Evolutionary conservation across 2,329 filamentous ascomycete species (phyloP), one percentile per base, ranked within the genome.

Genomic region (Sporothrix curviconia): DNA sequence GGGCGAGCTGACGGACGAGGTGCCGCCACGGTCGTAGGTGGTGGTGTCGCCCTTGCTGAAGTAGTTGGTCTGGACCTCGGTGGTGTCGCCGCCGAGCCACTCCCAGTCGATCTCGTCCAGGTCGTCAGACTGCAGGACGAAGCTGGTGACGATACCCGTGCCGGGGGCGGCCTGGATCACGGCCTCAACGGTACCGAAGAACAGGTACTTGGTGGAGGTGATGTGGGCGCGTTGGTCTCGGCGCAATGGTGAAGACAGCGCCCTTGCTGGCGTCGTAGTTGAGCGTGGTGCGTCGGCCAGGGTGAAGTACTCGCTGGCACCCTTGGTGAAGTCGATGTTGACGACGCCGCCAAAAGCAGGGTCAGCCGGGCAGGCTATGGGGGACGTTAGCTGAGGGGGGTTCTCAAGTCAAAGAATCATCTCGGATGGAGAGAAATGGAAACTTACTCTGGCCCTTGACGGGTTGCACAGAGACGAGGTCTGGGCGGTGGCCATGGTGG

Each of bases 51-150:
- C 87, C 76, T 89, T 87, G 74, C 84, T 82, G 72, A 88, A 89
- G 76, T 90, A 95, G 76, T 95, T 95, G 69, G 84, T 87, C 75
- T 96, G 92, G 32, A 92, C 91, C 70, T 92, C 78, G 28, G 77
- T 72, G 63, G 79, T 74, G 68, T 90, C 83, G 55, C 84, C 85
- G 59, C 92, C 94, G 59, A 97, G 79, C 87, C 90, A 96, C 74
- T 97, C 92, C 87, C 90, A 95, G 72, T 97, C 92, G 61, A 97
- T 94, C 78, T 96, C 91, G 70, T 97, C 92, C 30, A 96, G 80
- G 67, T 87, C 84, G 66, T 96, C 90, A 1, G 91, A 96, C 76
- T 96, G 88, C 63, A 99, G 77, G 42, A 97, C 90, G 40, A 89
- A 80, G 63, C 88, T 92, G 74, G 91, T 96, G 61, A 99, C 89